Conservation (phyloP, 352 stramenopile species). For the Phytophthora pisi region DNA sequence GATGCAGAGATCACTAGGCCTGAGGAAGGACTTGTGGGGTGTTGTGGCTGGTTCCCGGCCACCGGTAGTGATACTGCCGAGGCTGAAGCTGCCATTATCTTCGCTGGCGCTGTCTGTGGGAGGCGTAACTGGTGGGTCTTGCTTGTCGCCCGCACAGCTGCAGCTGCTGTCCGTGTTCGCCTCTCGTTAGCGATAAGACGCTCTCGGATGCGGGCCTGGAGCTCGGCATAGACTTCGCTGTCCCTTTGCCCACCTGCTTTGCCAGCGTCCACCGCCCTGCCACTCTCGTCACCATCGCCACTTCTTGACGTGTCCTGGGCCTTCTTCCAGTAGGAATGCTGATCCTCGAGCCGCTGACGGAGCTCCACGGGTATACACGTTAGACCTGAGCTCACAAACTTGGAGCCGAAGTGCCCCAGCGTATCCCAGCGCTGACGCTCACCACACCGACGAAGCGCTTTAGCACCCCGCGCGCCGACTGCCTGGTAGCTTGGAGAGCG, state of each 20-base stretch:
- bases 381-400: neutral
- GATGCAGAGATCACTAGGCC: constrained; percentile 15
- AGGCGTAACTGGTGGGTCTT: neutral
- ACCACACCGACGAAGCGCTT: constrained; percentile 32
- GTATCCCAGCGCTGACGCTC: constrained; percentile 60
- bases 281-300: constrained; percentile 11
- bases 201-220: constrained; percentile 33
- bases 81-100: constrained; percentile 13
- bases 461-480: constrained; percentile 38
- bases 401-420: constrained; percentile 35
- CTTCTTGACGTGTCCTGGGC: constrained; percentile 9
- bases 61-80: constrained; percentile 15
- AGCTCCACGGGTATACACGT: constrained; percentile 20
- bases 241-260: constrained; percentile 7
- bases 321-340: constrained; percentile 25
- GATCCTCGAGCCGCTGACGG: constrained; percentile 30
- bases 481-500: constrained; percentile 53
- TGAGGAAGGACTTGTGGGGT: neutral
- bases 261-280: constrained; percentile 3
- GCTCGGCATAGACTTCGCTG: constrained; percentile 25
- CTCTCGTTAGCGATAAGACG: constrained; percentile 27
- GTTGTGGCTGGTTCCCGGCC: neutral
- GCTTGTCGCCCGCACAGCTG: constrained; percentile 16
- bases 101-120: constrained; percentile 25
- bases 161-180: constrained; percentile 32